Conservation (phyloP, 306 rosid species). For the Urtica urens region DNA sequence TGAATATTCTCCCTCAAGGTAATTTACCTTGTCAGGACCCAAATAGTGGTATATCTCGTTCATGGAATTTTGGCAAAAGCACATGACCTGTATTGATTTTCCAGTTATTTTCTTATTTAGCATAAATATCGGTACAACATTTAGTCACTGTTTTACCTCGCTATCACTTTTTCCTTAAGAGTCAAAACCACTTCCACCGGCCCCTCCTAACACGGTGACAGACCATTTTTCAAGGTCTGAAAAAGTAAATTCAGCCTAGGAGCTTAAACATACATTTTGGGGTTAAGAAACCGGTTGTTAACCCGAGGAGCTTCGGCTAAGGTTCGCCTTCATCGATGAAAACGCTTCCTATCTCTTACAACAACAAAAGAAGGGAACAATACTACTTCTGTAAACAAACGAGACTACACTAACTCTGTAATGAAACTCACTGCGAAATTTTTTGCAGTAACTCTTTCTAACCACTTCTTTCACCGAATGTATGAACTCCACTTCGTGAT, state of each 20-base stretch:
- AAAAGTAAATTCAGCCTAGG: slow-evolving; percentile 8
- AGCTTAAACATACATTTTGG: slow-evolving; percentile 57
- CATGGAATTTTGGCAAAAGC: slow-evolving; percentile 98
- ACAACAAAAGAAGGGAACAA: too few species aligned
- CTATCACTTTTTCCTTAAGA: slow-evolving; percentile 90
- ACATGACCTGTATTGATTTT: slow-evolving; percentile 62
- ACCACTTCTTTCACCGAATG: slow-evolving; percentile 75
- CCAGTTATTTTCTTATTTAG: too few species aligned
- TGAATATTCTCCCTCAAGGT: too few species aligned
- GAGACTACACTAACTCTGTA: slow-evolving; percentile 3
- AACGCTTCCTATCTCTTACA: too few species aligned
- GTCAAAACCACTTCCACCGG: slow-evolving; percentile 98
- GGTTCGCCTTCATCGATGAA: too few species aligned
- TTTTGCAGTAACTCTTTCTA: slow-evolving; percentile 88
- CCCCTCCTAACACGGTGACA: slow-evolving; percentile 97
- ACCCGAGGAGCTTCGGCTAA: neutral
- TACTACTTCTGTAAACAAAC: too few species aligned
- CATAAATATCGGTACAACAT: too few species aligned
- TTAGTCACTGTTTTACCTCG: too few species aligned
- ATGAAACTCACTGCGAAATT: slow-evolving; percentile 71
- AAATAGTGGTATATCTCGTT: slow-evolving; percentile 80
- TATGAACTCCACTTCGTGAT: slow-evolving; percentile 78
- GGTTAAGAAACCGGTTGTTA: slow-evolving; percentile 4
- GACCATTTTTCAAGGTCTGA: slow-evolving; percentile 88
- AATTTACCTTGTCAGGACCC: slow-evolving; percentile 12